Conservation (phyloP, 345 rosid species). For the Tarenaya hassleriana region DNA sequence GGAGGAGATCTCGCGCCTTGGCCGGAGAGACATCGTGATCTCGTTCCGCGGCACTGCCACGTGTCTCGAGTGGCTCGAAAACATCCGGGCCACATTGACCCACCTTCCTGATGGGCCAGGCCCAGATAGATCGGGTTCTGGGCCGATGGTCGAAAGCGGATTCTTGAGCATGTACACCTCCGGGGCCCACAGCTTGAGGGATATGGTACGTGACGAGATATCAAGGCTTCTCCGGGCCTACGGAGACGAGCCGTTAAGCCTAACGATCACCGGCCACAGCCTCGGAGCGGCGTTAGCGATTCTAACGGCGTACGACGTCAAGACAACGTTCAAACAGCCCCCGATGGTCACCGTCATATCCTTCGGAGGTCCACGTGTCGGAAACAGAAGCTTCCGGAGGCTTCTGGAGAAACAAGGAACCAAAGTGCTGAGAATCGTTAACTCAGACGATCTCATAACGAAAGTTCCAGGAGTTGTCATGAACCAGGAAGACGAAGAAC, state of each 20-base stretch:
- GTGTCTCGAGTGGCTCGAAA: slow-evolving; percentile 91
- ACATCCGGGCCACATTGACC: slow-evolving; percentile 70
- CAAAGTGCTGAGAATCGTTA: slow-evolving; percentile 70
- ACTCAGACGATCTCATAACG: slow-evolving; percentile 76
- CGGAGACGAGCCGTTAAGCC: slow-evolving; percentile 64
- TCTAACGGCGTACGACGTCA: slow-evolving; percentile 67
- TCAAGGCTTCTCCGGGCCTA: slow-evolving; percentile 45
- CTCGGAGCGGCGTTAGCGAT: slow-evolving; percentile 89
- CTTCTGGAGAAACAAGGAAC: slow-evolving; percentile 65
- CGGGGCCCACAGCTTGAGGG: slow-evolving; percentile 45
- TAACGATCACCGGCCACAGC: slow-evolving; percentile 91
- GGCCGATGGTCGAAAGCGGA: slow-evolving; percentile 90
- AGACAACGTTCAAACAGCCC: slow-evolving; percentile 38
- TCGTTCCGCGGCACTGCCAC: slow-evolving; percentile 86
- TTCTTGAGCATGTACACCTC: slow-evolving; percentile 80
- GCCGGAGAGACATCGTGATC: slow-evolving; percentile 81
- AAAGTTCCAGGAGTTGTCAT: slow-evolving; percentile 81
- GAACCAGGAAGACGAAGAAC: slow-evolving; percentile 28
- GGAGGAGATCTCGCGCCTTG: slow-evolving; percentile 69
- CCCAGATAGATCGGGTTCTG: slow-evolving; percentile 12
- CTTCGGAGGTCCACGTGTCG: slow-evolving; percentile 92
- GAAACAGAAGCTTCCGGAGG: slow-evolving; percentile 56
- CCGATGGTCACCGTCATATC: slow-evolving; percentile 82
- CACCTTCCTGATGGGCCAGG: slow-evolving; percentile 30
- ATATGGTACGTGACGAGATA: slow-evolving; percentile 60